Conservation (phyloP, 192 early-diverging fungal genomes). For the Backusella mclennaniae region DNA sequence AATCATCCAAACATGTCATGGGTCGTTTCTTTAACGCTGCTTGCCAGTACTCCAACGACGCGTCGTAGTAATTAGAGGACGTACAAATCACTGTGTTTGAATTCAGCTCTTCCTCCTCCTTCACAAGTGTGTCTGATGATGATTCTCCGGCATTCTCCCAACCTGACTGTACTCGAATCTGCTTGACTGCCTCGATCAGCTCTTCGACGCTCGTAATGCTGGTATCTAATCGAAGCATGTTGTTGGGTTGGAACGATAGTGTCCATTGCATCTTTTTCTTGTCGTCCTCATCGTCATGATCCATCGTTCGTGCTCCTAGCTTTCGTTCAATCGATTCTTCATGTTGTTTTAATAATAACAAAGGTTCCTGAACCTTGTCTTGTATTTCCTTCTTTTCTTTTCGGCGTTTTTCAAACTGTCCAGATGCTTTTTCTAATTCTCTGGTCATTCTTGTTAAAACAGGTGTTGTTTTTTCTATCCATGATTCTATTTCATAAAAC, state of each 20-base stretch:
- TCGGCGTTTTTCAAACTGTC: conserved; percentile 31
- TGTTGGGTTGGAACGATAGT: conserved; percentile 34
- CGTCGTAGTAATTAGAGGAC: background rate
- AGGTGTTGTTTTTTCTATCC: conserved; percentile 42
- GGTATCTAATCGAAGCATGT: conserved; percentile 34
- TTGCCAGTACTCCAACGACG: conserved; percentile 24
- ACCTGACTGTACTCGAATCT: conserved; percentile 9
- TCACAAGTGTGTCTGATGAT: background rate
- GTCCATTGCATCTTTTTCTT: conserved; percentile 32
- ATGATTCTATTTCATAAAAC: conserved; percentile 43
- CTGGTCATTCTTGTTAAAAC: conserved; percentile 36
- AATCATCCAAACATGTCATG: conserved; percentile 8
- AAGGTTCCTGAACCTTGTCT: background rate
- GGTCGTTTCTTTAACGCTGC: conserved; percentile 11
- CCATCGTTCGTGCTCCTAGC: background rate
- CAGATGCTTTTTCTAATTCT: conserved; percentile 38
- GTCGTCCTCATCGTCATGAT: background rate
- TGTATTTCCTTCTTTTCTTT: conserved; percentile 2
- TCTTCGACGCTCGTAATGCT: conserved; percentile 40
- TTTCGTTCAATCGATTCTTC: background rate
- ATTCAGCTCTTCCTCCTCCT: conserved; percentile 12
- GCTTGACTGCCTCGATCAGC: conserved; percentile 36
- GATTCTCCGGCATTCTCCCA: background rate
- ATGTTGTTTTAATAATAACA: conserved; percentile 1
- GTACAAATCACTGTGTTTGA: conserved; percentile 11